A percentile compares a stretch with the other conserved stretches of the same genome.
phyloP scores from a whole-genome alignment of 1,139 yeast species.

The Sugiyamaella japonica region DNA sequence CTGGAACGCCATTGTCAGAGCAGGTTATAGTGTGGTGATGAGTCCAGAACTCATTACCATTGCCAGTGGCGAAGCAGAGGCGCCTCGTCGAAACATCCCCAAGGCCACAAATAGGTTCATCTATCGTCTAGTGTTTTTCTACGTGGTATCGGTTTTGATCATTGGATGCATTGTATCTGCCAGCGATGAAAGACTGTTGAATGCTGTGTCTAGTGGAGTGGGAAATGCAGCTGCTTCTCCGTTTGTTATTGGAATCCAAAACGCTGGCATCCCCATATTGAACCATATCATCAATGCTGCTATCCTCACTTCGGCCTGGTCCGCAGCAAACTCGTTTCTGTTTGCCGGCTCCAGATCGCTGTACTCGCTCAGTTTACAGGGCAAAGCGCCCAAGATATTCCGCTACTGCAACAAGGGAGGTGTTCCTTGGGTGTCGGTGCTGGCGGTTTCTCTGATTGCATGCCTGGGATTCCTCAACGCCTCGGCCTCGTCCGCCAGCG shows the following conservation, averaged over 20 bases:
- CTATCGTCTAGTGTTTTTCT: constrained; percentile 61
- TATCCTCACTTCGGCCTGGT: constrained; percentile 59
- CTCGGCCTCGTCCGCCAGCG: constrained; percentile 51
- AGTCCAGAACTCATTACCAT: constrained; percentile 76
- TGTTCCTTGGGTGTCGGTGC: constrained; percentile 46
- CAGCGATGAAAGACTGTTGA: constrained; percentile 46
- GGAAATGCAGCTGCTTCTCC: constrained; percentile 62
- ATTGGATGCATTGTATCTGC: constrained; percentile 62
- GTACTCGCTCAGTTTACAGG: constrained; percentile 47
- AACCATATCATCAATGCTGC: constrained; percentile 69
- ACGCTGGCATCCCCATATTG: constrained; percentile 54
- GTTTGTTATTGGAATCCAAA: constrained; percentile 59
- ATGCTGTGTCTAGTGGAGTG: constrained; percentile 46
- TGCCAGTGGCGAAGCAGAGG: constrained; percentile 73
- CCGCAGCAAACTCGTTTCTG: constrained; percentile 46
- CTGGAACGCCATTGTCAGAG: constrained; percentile 63
- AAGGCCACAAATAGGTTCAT: constrained; percentile 61
- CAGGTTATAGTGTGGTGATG: constrained; percentile 51
- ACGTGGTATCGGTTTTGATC: constrained; percentile 53
- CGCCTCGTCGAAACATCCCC: constrained; percentile 64
- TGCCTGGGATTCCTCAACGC: constrained; percentile 46
- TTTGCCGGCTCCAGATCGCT: constrained; percentile 46
- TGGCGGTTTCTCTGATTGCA: constrained; percentile 36
- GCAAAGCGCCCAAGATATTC: constrained; percentile 52
- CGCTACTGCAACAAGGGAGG: constrained; percentile 45